Evolutionary conservation across 208 protist genomes (phyloP), one percentile per base, ranked within the genome.

Genomic region (Crithidia expoeki): DNA sequence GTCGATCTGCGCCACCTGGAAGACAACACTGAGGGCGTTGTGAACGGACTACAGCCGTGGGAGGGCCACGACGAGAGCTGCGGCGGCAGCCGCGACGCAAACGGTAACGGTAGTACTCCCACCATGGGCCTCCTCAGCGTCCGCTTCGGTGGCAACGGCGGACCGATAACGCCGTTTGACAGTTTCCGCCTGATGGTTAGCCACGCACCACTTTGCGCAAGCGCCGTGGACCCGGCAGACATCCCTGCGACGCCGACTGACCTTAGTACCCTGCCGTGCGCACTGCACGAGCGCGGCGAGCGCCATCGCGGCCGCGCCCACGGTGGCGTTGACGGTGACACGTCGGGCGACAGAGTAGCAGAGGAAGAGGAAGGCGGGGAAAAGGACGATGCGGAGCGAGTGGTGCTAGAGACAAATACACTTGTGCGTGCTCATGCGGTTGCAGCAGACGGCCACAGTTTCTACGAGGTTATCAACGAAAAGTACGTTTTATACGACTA

Each of bases 401-500:
- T 47, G 17, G 69, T 81, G 32, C 30, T 69, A 1, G 76, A 82
- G 62, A 74, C 71, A 9, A 23, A 61, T 19, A 74, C 21, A 10
- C 46, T 71, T 19, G 23, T 32, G 19, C 49, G 59, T 40, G 34
- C 73, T 2, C 34, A 53, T 1, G 53, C 49, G 14, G 57, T 60
- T 0, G 42, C 61, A 7, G 51, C 50, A 5, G 36, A 67, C 34
- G 38, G 62, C 10, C 28, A 40, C 9, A 51, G 68, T 32, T 9
- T 34, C 49, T 81, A 85, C 33, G 77, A 80, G 30, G 38, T 89
- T 1, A 57, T 92, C 44, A 92, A 92, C 50, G 78, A 83, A 6
- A 89, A 85, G 63, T 92, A 92, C 72, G 84, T 92, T 2, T 47
- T 92, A 47, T 89, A 89, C 49, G 72, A 78, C 28, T 72, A 72